Evolutionary conservation across 2,329 filamentous ascomycete genomes (phyloP).

Genomic region (Ascochyta koolunga): DNA sequence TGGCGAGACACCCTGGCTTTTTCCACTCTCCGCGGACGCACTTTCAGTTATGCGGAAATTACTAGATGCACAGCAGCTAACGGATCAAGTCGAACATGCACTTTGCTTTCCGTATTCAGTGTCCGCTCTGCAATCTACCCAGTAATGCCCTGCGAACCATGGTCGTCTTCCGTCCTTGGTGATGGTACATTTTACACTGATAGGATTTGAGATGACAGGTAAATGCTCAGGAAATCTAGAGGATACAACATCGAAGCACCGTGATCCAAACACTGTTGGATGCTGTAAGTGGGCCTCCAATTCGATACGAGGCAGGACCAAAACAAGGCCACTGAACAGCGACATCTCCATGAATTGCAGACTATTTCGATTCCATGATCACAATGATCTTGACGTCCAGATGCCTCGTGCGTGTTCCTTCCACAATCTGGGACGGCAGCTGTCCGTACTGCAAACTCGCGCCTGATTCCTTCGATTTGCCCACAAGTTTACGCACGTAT

Average conservation of each 20-base stretch:
- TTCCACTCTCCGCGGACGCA: too few relatives aligned
- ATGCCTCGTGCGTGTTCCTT: not conserved
- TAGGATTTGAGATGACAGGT: not conserved
- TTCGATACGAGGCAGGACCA: not conserved
- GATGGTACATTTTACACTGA: not conserved
- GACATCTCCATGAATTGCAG: not conserved
- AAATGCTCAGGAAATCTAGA: not conserved
- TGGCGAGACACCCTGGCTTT: too few relatives aligned
- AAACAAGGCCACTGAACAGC: not conserved
- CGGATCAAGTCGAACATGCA: not conserved
- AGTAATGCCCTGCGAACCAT: not conserved
- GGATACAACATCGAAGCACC: not conserved
- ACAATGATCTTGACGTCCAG: not conserved
- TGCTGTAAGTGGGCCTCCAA: too few relatives aligned
- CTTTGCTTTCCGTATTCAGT: not conserved
- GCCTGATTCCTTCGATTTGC: not conserved
- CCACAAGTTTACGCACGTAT: not conserved
- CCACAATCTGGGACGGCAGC: not conserved
- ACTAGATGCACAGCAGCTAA: not conserved
- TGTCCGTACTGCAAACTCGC: not conserved
- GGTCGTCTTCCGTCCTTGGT: slow-evolving; percentile 1
- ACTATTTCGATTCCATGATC: not conserved
- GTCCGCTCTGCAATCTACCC: slow-evolving; percentile 1
- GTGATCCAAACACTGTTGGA: too few relatives aligned
- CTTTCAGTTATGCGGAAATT: too few relatives aligned